Evolutionary conservation across 2,329 filamentous ascomycete species (phyloP).

Genomic region (Xylariaceae sp.): DNA sequence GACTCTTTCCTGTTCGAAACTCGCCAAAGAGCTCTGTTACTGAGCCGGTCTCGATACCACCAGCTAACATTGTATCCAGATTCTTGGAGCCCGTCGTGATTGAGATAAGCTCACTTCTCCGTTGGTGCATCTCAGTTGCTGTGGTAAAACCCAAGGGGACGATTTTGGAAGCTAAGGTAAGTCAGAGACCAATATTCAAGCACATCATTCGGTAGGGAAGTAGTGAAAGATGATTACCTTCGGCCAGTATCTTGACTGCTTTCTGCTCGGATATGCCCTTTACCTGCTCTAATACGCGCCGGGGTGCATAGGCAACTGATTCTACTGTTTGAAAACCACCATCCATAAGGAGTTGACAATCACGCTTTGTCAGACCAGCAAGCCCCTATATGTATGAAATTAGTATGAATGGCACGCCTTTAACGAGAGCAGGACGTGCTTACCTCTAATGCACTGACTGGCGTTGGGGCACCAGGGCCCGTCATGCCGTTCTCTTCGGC

Average conservation of each 20-base stretch:
- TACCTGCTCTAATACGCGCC: conserved; percentile 85
- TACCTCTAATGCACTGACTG: conserved; percentile 86
- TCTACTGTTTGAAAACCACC: conserved; percentile 96
- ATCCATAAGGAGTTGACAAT: conserved; percentile 91
- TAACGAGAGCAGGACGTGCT: conserved; percentile 32
- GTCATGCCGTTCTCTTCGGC: conserved; percentile 75
- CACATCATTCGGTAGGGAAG: background rate
- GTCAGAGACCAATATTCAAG: conserved; percentile 11
- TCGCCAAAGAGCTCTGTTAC: conserved; percentile 99
- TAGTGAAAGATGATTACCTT: conserved; percentile 64
- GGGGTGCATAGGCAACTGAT: conserved; percentile 90
- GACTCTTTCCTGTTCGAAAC: conserved; percentile 97
- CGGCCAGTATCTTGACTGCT: conserved; percentile 85
- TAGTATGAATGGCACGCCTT: background rate
- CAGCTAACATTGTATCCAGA: conserved; percentile 90
- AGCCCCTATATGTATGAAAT: conserved; percentile 67
- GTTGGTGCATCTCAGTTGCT: conserved; percentile 97
- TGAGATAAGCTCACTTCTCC: conserved; percentile 94
- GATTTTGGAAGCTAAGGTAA: conserved; percentile 78
- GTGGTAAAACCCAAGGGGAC: conserved; percentile 99
- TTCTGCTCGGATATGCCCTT: conserved; percentile 99
- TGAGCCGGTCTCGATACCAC: conserved; percentile 94
- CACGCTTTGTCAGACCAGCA: conserved; percentile 88
- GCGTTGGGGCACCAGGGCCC: conserved; percentile 92
- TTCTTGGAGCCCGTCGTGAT: conserved; percentile 99